A percentile compares a stretch with the other conserved stretches of the same genome.
Evolutionary conservation across 176 grass and related monocot species (phyloP).

Genomic region (Pontederia crassipes): DNA sequence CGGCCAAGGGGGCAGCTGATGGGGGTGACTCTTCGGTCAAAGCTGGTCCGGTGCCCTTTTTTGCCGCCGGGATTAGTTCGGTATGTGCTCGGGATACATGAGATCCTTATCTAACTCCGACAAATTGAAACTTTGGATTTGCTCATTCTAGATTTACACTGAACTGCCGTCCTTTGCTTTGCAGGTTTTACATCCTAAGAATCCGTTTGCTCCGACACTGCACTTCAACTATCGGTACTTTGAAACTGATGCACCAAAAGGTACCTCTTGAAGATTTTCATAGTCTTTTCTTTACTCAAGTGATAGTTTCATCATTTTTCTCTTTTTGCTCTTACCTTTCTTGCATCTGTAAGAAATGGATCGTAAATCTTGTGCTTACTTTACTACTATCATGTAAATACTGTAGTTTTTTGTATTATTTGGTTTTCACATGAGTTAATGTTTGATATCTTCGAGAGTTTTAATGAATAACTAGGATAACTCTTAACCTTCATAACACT

Average conservation of each 20-base stretch:
- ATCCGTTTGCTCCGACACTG: conserved; percentile 88
- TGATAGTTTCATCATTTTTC: background rate
- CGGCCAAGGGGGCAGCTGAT: conserved; percentile 61
- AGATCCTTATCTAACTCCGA: background rate
- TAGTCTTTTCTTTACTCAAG: background rate
- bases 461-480: too few relatives aligned
- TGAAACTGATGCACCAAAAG: conserved; percentile 97
- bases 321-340: background rate
- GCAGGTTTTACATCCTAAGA: conserved; percentile 99
- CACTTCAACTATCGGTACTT: conserved; percentile 99
- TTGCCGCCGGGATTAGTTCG: conserved; percentile 89
- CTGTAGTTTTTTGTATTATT: too few relatives aligned
- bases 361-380: background rate
- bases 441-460: too few relatives aligned
- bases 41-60: conserved; percentile 76
- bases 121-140: background rate
- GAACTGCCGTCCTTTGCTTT: background rate
- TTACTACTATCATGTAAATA: too few relatives aligned
- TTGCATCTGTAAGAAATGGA: background rate
- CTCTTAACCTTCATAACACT: too few relatives aligned
- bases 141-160: too few relatives aligned
- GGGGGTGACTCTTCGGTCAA: conserved; percentile 30
- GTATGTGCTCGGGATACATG: conserved; percentile 19
- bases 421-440: too few relatives aligned
- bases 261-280: conserved; percentile 21